Evolutionary conservation across 805 yeast genomes (phyloP).

Genomic region (Candida chilensis): DNA sequence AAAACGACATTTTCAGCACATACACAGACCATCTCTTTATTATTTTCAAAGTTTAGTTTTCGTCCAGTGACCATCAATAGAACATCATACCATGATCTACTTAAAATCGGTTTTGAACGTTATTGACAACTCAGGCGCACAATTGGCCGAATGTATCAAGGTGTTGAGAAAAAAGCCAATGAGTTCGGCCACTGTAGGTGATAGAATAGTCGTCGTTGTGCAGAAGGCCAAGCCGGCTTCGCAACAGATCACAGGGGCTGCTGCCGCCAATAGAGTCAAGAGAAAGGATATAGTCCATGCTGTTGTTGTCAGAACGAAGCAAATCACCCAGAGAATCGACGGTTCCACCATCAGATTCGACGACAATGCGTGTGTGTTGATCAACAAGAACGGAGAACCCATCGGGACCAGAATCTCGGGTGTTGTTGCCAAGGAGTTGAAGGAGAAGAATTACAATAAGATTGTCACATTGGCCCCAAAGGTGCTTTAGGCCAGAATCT

Average conservation of each 20-base stretch:
- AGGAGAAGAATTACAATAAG: constrained; percentile 75
- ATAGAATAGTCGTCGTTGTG: constrained; percentile 88
- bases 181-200: constrained; percentile 81
- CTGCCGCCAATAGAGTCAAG: constrained; percentile 73
- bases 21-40: no score
- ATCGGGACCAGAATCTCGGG: constrained; percentile 88
- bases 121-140: constrained; percentile 94
- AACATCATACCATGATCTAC: constrained; percentile 90
- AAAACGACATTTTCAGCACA: no score
- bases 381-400: constrained; percentile 90
- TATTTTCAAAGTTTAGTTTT: no score
- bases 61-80: no score
- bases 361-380: constrained; percentile 94
- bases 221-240: constrained; percentile 80
- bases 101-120: constrained; percentile 83
- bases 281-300: constrained; percentile 96
- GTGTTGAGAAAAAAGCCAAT: constrained; percentile 84
- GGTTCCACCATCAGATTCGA: constrained; percentile 84
- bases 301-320: constrained; percentile 88
- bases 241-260: constrained; percentile 62
- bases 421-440: constrained; percentile 86
- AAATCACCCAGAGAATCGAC: constrained; percentile 67
- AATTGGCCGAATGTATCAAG: constrained; percentile 90
- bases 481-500: constrained; percentile 42
- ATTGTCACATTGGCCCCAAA: constrained; percentile 89